A percentile compares a stretch with the other conserved stretches of the same genome.
These are phyloP conservation scores for Osmanthus fragrans DNA, from an alignment of 257 asterid species.

Conservation along the genomic window DNA sequence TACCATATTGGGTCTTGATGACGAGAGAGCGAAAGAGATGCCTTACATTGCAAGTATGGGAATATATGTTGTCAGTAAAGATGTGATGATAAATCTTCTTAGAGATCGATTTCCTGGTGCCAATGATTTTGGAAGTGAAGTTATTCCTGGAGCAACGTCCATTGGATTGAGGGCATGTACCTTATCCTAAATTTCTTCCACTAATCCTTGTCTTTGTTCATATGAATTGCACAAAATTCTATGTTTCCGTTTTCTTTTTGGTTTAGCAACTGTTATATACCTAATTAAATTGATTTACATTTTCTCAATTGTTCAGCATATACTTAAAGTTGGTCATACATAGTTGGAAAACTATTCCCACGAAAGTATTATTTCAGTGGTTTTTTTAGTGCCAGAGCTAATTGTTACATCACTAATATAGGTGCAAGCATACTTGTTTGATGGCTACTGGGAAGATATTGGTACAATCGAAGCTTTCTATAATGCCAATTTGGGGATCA, in stretches of 20 bases:
- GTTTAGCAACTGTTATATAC: background rate
- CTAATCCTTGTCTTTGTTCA: background rate
- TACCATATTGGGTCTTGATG: conserved; percentile 91
- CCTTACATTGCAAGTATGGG: conserved; percentile 99
- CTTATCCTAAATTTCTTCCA: conserved; percentile 11
- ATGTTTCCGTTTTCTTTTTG: background rate
- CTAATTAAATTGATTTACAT: background rate
- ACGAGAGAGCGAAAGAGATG: conserved; percentile 88
- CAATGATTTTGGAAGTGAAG: conserved; percentile 98
- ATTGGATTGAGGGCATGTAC: conserved; percentile 74
- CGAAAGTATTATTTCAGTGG: conserved; percentile 6
- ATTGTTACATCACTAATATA: conserved; percentile 23
- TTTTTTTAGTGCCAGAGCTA: conserved; percentile 13
- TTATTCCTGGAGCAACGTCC: conserved; percentile 94
- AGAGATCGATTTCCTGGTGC: conserved; percentile 81
- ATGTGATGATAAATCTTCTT: conserved; percentile 80
- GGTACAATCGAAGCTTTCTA: conserved; percentile 98
- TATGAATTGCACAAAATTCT: background rate
- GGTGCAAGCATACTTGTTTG: conserved; percentile 96
- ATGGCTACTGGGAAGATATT: conserved; percentile 99
- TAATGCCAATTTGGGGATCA: conserved; percentile 91
- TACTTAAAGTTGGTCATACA: conserved; percentile 8
- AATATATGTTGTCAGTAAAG: conserved; percentile 90
- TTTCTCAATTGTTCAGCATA: background rate
- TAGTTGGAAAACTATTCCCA: background rate